A percentile compares a stretch with the other conserved stretches of the same genome.
phyloP scores from a whole-genome alignment of 495 filamentous ascomycete species.

The Durotheca rogersii region DNA sequence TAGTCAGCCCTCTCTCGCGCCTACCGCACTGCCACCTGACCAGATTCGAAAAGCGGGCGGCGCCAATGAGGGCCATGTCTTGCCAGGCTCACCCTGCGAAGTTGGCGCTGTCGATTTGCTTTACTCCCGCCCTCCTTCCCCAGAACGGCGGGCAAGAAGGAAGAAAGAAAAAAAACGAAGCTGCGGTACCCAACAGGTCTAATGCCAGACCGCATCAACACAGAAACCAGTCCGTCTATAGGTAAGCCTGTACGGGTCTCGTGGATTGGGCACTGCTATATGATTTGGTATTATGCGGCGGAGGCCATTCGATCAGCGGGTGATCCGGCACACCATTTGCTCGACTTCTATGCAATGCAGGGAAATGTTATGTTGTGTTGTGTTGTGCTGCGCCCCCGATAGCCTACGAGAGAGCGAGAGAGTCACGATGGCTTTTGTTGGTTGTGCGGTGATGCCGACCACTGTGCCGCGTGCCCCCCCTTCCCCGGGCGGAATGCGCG shows the following conservation, averaged over 20 bases:
- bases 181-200: too few relatives aligned
- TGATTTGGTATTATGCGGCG: conserved; percentile 1
- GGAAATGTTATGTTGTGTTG: too few relatives aligned
- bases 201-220: too few relatives aligned
- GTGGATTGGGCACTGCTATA: neutral
- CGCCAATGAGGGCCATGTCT: neutral
- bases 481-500: neutral
- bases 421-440: neutral
- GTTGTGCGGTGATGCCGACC: conserved; percentile 1
- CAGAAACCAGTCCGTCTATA: neutral
- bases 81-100: neutral
- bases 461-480: neutral
- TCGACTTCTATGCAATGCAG: conserved; percentile 2
- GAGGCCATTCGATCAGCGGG: conserved; percentile 3
- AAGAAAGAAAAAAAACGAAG: too few relatives aligned
- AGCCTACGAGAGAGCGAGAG: conserved; percentile 2
- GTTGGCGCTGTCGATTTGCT: neutral
- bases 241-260: neutral
- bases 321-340: neutral
- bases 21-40: conserved; percentile 17
- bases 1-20: neutral
- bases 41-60: conserved; percentile 10
- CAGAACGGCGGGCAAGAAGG: too few relatives aligned
- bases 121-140: too few relatives aligned
- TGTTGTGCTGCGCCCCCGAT: conserved; percentile 6